Evolutionary conservation across 306 rosid genomes (phyloP), one percentile per base, ranked within the genome.

Genomic region (Acacia crassicarpa): DNA sequence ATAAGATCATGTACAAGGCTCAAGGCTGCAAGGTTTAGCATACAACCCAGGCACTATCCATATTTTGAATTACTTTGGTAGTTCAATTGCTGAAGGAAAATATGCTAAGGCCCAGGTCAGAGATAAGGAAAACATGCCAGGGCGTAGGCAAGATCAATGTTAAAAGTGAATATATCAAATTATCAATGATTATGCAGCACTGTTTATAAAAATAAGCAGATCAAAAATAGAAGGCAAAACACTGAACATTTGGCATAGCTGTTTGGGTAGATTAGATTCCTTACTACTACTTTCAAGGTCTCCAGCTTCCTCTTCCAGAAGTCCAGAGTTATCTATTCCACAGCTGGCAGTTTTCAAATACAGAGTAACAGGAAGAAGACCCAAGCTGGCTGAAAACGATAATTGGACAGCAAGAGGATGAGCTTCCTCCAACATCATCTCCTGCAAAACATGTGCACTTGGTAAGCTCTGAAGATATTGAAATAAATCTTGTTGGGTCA

Each of bases 301-400:
- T 78, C 87, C 92, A 45, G 90, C 92, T 76, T 92, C 93, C 86
- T 91, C 96, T 83, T 93, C 98, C 58, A 89, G 92, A 83, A 91
- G 91, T 84, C 74, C 97, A 82, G 93, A 87, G 80, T 81, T 92
- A 87, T 85, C 92, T 51, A 95, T 92, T 85, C 98, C 99, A 84
- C 98, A 93, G 66, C 97, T 84, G 59, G 85, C 90, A 58, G 98
- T 90, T 86, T 91, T 86, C 86, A 96, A 82, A 85, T 94, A 89
- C 84, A 93, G 80, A 69, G 93, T 87, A 74, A 91, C 91, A 75
- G 99, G 99, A 67, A 95, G 91, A 88, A 96, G 97, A 66, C 99
- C 99, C 85, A 93, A 84, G 89, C 99, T 93, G 49, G 87, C 79
- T 74, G 91, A 77, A 81, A 96, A 91, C 78, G 99, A 89, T 44